Conservation (phyloP, 352 stramenopile genomes). For the Aphanomyces astaci region DNA sequence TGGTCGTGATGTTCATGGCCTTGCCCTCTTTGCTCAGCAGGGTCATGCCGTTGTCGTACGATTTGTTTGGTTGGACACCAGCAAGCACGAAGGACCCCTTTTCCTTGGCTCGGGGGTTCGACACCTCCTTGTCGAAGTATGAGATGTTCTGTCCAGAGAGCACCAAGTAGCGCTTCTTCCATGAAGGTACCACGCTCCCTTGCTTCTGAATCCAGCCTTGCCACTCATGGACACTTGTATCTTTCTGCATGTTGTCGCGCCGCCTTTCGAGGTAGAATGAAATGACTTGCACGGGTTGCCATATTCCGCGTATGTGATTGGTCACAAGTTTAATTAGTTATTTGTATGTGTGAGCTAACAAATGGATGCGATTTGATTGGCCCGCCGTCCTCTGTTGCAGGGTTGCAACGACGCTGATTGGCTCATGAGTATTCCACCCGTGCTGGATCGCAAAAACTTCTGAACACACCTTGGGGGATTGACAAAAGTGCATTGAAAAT, state of each 20-base stretch:
- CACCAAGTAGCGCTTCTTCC: slow-evolving; percentile 84
- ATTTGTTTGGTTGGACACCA: slow-evolving; percentile 47
- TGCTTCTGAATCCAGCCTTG: slow-evolving; percentile 81
- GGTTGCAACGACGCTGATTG: background rate
- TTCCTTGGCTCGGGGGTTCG: slow-evolving; percentile 48
- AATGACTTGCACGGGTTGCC: background rate
- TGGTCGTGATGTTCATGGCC: slow-evolving; percentile 74
- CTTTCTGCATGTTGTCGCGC: slow-evolving; percentile 4
- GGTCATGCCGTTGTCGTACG: slow-evolving; percentile 69
- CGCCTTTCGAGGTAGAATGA: background rate
- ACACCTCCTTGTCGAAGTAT: slow-evolving; percentile 74
- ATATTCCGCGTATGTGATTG: background rate
- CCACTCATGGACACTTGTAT: slow-evolving; percentile 27
- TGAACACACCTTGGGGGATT: no score
- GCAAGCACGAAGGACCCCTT: slow-evolving; percentile 65
- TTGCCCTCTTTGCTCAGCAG: slow-evolving; percentile 55
- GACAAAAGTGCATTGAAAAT: no score
- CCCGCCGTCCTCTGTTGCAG: background rate
- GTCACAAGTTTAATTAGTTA: background rate
- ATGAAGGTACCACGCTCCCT: slow-evolving; percentile 66
- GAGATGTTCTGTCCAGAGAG: slow-evolving; percentile 61
- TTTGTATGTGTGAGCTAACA: background rate
- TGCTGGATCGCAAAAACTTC: no score
- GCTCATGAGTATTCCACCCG: no score
- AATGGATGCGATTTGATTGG: background rate